phyloP scores from a whole-genome alignment of 768 basidiomycete genomes.

The Pholiota molesta region DNA sequence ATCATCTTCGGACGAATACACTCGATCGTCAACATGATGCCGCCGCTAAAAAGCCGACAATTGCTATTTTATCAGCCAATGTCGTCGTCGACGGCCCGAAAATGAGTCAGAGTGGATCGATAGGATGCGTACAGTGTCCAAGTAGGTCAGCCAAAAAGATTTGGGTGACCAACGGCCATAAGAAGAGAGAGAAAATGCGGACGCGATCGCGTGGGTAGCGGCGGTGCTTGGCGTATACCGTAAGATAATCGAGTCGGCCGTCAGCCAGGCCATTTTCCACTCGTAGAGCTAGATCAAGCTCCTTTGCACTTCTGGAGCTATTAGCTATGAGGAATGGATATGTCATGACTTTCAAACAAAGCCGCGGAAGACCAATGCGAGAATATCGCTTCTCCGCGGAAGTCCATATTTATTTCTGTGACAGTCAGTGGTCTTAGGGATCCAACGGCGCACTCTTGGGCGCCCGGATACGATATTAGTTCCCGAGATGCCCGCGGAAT shows the following conservation, averaged over 20 bases:
- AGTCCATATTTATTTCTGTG: not conserved
- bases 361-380: not conserved
- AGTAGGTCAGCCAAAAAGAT: not conserved
- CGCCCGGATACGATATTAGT: not conserved
- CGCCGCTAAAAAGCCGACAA: conserved; percentile 3
- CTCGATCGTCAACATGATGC: not conserved
- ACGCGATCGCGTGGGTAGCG: not conserved
- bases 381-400: not conserved
- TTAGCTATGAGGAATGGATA: not conserved
- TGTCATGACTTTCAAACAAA: not conserved
- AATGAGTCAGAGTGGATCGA: not conserved
- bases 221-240: not conserved
- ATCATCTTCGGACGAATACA: conserved; percentile 6
- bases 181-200: not conserved
- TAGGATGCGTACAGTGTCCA: not conserved
- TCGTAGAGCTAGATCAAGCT: not conserved
- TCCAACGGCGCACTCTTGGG: not conserved
- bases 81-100: not conserved
- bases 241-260: not conserved
- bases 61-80: conserved; percentile 1
- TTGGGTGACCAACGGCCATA: not conserved
- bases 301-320: not conserved
- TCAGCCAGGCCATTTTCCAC: not conserved
- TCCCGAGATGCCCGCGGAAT: not conserved
- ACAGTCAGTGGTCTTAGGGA: not conserved